These are phyloP conservation scores for Sporormia fimetaria DNA, from an alignment of 495 filamentous ascomycete genomes.

Conservation along the genomic window DNA sequence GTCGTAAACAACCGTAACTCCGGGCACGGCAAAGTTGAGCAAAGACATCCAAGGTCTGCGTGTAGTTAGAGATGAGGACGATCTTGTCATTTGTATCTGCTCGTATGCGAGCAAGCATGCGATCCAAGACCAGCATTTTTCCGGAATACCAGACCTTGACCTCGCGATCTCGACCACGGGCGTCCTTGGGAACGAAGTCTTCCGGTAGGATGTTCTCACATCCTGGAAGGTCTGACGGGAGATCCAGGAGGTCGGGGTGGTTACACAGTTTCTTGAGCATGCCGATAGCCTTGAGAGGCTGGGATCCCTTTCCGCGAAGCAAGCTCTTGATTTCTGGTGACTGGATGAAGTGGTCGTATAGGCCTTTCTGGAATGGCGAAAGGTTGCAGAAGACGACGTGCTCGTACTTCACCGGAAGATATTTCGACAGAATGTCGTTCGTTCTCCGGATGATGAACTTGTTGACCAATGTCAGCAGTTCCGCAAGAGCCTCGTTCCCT, in stretches of 20 bases:
- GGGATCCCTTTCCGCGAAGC: slow-evolving; percentile 86
- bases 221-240: slow-evolving; percentile 75
- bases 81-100: slow-evolving; percentile 98
- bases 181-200: slow-evolving; percentile 80
- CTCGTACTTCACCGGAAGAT: slow-evolving; percentile 97
- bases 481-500: slow-evolving; percentile 72
- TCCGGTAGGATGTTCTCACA: slow-evolving; percentile 73
- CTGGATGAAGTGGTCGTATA: slow-evolving; percentile 95
- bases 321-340: slow-evolving; percentile 90
- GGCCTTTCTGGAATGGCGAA: slow-evolving; percentile 76
- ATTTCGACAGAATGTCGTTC: slow-evolving; percentile 97
- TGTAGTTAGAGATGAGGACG: slow-evolving; percentile 97
- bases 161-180: slow-evolving; percentile 79
- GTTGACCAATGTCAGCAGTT: slow-evolving; percentile 78
- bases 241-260: slow-evolving; percentile 84
- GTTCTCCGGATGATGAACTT: slow-evolving; percentile 98
- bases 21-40: slow-evolving; percentile 79
- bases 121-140: slow-evolving; percentile 96
- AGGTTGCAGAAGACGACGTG: slow-evolving; percentile 99
- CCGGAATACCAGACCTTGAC: slow-evolving; percentile 94
- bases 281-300: slow-evolving; percentile 91
- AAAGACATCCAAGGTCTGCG: slow-evolving; percentile 90
- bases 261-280: slow-evolving; percentile 98
- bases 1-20: slow-evolving; percentile 71
- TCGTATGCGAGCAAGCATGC: slow-evolving; percentile 94